phyloP scores from a whole-genome alignment of 345 rosid genomes.

The Pugionium cornutum region DNA sequence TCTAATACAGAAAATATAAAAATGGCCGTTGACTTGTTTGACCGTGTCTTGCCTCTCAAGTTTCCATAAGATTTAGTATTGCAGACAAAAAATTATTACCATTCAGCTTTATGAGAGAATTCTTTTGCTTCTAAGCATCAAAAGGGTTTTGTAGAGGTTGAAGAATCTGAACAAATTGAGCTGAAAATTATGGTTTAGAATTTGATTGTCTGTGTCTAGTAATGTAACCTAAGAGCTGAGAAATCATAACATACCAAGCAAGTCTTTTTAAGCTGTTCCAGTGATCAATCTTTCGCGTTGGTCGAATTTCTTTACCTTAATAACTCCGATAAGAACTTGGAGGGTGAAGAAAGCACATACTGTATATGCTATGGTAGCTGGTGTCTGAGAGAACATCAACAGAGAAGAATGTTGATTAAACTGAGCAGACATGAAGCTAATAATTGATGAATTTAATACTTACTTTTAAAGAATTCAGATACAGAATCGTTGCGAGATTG shows the following conservation, averaged over 20 bases:
- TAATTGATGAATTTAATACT: constrained; percentile 36
- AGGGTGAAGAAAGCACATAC: constrained; percentile 75
- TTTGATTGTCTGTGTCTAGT: background rate
- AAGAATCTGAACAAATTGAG: constrained; percentile 23
- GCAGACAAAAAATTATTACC: background rate
- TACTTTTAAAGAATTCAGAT: constrained; percentile 83
- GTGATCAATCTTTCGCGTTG: constrained; percentile 83
- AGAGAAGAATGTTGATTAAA: constrained; percentile 9
- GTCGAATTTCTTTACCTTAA: constrained; percentile 81
- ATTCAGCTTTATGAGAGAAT: constrained; percentile 8
- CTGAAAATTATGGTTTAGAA: background rate
- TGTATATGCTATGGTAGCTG: constrained; percentile 64
- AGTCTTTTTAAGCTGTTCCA: constrained; percentile 71
- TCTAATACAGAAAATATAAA: background rate
- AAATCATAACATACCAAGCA: constrained; percentile 28
- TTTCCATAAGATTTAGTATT: constrained; percentile 6
- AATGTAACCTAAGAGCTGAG: background rate
- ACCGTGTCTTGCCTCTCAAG: constrained; percentile 21
- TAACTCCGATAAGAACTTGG: constrained; percentile 75
- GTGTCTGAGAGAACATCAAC: constrained; percentile 52
- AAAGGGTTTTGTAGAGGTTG: constrained; percentile 17
- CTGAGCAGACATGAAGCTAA: background rate
- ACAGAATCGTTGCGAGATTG: constrained; percentile 88
- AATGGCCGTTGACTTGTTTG: background rate
- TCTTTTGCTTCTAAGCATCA: constrained; percentile 16